Evolutionary conservation across 1,284 basidiomycete genomes (phyloP).

Genomic region (Cutaneotrichosporon mucoides): DNA sequence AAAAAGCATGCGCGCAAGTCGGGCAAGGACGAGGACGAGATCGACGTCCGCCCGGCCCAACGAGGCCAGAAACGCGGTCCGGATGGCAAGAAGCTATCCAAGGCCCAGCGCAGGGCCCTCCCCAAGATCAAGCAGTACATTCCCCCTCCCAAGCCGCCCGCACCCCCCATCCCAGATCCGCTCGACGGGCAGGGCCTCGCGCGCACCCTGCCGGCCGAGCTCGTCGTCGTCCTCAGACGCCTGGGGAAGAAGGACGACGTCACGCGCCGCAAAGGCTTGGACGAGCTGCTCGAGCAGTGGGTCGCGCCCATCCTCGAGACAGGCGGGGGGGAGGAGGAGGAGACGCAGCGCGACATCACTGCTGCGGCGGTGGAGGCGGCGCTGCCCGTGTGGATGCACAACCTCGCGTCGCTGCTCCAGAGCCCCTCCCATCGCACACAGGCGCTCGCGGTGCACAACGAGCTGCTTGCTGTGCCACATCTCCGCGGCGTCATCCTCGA

Average conservation of each 20-base stretch:
- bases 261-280: conserved; percentile 80
- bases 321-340: conserved; percentile 45
- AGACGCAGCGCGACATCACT: conserved; percentile 51
- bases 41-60: conserved; percentile 1
- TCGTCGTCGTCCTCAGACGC: conserved; percentile 75
- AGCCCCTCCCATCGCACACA: conserved; percentile 75
- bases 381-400: conserved; percentile 86
- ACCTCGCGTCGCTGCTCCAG: conserved; percentile 73
- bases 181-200: conserved; percentile 81
- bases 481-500: conserved; percentile 59
- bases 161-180: conserved; percentile 79
- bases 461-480: conserved; percentile 60
- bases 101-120: conserved; percentile 45
- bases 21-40: conserved; percentile 28
- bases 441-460: conserved; percentile 65
- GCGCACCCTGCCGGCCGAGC: conserved; percentile 69
- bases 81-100: conserved; percentile 39
- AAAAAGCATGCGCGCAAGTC: conserved; percentile 58
- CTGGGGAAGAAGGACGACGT: conserved; percentile 88
- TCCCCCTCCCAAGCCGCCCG: conserved; percentile 81
- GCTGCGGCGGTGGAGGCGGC: conserved; percentile 45
- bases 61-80: conserved; percentile 11
- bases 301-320: conserved; percentile 40
- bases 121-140: conserved; percentile 71
- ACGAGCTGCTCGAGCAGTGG: conserved; percentile 73